Conservation (phyloP, 371 early-diverging fungal species). For the Syncephalis fuscata region DNA sequence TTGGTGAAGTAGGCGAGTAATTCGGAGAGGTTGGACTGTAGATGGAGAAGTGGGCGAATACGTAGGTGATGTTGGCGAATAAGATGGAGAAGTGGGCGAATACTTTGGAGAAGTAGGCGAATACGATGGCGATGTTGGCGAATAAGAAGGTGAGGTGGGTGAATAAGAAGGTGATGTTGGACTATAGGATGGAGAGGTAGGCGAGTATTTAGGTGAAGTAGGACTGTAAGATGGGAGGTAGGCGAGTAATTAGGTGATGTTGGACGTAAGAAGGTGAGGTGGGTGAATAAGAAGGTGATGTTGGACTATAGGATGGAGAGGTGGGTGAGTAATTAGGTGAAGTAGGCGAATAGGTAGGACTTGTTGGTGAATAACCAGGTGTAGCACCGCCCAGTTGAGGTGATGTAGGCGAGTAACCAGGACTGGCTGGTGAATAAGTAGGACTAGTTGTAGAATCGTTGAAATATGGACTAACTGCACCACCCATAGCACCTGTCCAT, state of each 20-base stretch:
- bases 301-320: constrained; percentile 55
- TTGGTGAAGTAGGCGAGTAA: constrained; percentile 22
- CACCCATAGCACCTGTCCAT: constrained; percentile 6
- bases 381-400: constrained; percentile 50
- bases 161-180: constrained; percentile 40
- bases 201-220: constrained; percentile 23
- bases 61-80: constrained; percentile 58
- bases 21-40: constrained; percentile 40
- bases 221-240: constrained; percentile 37
- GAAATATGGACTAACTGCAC: constrained; percentile 16
- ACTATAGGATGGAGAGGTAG: constrained; percentile 30
- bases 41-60: constrained; percentile 56
- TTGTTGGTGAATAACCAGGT: constrained; percentile 60
- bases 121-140: constrained; percentile 57
- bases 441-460: constrained; percentile 39
- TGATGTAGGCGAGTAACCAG: constrained; percentile 63
- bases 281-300: constrained; percentile 59
- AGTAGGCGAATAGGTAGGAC: constrained; percentile 65
- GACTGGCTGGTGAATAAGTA: constrained; percentile 61
- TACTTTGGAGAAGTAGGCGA: constrained; percentile 34
- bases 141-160: constrained; percentile 47
- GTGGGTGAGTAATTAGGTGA: constrained; percentile 59
- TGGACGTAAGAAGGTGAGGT: constrained; percentile 42
- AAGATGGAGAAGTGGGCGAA: constrained; percentile 50
- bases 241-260: constrained; percentile 74